phyloP scores from a whole-genome alignment of 2,329 filamentous ascomycete genomes.

The Chalaropsis thielavioides region DNA sequence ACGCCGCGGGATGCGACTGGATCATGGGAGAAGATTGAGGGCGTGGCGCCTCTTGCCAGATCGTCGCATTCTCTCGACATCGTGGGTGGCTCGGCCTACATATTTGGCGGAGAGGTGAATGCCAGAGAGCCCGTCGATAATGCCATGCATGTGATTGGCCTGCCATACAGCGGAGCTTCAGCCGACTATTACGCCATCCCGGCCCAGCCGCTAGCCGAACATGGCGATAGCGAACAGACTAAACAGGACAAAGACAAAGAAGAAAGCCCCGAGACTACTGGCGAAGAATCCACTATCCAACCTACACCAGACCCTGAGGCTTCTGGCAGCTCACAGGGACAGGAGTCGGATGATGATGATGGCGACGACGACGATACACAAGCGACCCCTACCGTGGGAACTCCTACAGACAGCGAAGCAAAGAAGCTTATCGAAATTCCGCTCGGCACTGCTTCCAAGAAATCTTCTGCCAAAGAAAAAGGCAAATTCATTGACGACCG shows the following conservation, averaged over 20 bases:
- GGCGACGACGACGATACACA: neutral
- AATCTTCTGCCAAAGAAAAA: slow-evolving; percentile 24
- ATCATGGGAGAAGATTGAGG: slow-evolving; percentile 45
- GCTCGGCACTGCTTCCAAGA: slow-evolving; percentile 24
- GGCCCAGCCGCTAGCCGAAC: slow-evolving; percentile 27
- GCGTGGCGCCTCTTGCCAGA: slow-evolving; percentile 42
- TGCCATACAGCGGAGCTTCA: slow-evolving; percentile 42
- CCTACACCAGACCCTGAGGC: slow-evolving; percentile 20
- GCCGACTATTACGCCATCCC: slow-evolving; percentile 47
- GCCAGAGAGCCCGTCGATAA: slow-evolving; percentile 57
- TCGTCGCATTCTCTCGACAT: slow-evolving; percentile 61
- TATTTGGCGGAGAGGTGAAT: slow-evolving; percentile 64
- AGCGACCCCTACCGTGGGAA: neutral
- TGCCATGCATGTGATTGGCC: slow-evolving; percentile 49
- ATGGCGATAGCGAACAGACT: neutral
- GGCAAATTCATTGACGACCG: slow-evolving; percentile 24
- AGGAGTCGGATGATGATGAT: slow-evolving; percentile 19
- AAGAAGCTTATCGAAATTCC: slow-evolving; percentile 31
- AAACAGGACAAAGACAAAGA: slow-evolving; percentile 22
- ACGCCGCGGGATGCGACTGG: slow-evolving; percentile 32
- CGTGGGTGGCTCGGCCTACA: slow-evolving; percentile 39
- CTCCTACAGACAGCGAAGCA: neutral
- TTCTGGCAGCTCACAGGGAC: neutral
- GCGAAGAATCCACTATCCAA: slow-evolving; percentile 13
- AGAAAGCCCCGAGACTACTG: slow-evolving; percentile 20